These are phyloP conservation scores for Curvularia sp. DNA, from an alignment of 2,329 filamentous ascomycete genomes.

Conservation along the genomic window DNA sequence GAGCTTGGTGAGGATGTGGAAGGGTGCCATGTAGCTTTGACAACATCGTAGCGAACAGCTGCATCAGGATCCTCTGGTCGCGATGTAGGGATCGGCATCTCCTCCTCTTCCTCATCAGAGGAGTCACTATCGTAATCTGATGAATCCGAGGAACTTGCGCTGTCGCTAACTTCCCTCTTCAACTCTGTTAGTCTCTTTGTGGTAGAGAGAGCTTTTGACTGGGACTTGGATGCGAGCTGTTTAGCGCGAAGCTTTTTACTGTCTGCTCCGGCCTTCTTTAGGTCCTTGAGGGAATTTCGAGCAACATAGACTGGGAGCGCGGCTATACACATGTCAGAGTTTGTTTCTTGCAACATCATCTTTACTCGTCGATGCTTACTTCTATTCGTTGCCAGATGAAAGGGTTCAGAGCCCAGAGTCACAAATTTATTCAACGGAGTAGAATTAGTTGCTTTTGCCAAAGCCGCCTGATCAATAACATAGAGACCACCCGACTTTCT, in stretches of 20 bases:
- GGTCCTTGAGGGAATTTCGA: constrained; percentile 56
- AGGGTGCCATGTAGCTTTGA: constrained; percentile 67
- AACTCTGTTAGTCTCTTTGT: constrained; percentile 26
- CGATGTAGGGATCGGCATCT: constrained; percentile 61
- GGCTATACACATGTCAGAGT: constrained; percentile 41
- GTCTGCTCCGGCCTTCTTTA: constrained; percentile 53
- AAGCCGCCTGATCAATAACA: constrained; percentile 51
- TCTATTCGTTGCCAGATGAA: constrained; percentile 55
- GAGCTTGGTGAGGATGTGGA: constrained; percentile 59
- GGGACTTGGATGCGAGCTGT: constrained; percentile 35
- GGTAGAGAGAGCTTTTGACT: constrained; percentile 28
- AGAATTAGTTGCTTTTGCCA: constrained; percentile 56
- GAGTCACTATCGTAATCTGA: constrained; percentile 60
- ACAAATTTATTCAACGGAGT: constrained; percentile 54
- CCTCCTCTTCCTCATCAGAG: constrained; percentile 62
- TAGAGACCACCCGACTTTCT: constrained; percentile 51
- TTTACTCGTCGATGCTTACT: constrained; percentile 44
- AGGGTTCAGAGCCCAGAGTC: constrained; percentile 52
- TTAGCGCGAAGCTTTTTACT: constrained; percentile 51
- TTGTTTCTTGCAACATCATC: neutral
- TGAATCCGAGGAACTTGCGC: constrained; percentile 57
- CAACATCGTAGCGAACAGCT: constrained; percentile 65
- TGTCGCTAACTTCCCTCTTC: constrained; percentile 51
- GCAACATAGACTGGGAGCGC: constrained; percentile 53
- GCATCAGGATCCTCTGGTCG: constrained; percentile 62